Evolutionary conservation across 2,329 filamentous ascomycete genomes (phyloP), one percentile per base, ranked within the genome.

Genomic region (Ceratocystis papillata): DNA sequence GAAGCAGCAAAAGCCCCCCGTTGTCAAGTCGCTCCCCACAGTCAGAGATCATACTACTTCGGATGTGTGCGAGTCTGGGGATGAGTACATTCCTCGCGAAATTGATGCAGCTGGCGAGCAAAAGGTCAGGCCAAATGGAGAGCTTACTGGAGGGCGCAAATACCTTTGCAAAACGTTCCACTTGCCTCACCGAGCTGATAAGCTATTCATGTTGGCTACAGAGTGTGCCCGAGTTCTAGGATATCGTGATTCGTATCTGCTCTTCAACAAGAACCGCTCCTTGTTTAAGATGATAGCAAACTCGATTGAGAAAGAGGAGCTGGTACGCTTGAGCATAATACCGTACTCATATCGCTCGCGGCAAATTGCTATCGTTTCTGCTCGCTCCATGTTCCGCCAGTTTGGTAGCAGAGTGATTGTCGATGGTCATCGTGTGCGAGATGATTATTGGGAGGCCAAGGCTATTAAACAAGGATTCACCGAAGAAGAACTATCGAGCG

Each of bases 381-480:
- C 94, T 37, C 86, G 90, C 70, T 97, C 93, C 71, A 99, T 99
- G 94, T 99, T 97, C 76, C 87, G 94, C 55, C 94, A 99, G 75
- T 99, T 99, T 75, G 94, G 94, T 62, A 96, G 92, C 75, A 84
- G 94, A 69, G 88, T 99, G 64, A 94, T 99, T 69, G 85, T 89
- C 45, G 89, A 92, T 72, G 94, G 94, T 44, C 84, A 93, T 69
- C 83, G 94, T 67, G 94, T 99, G 53, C 87, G 94, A 62, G 94
- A 99, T 76, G 94, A 99, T 74, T 99, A 99, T 76, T 99, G 94
- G 94, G 94, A 97, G 76, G 89, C 87, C 73, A 97, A 97, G 77
- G 94, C 94, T 6, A 83, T 89, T 61, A 99, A 97, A 77, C 94
- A 99, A 76, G 94, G 94, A 10, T 99, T 99, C 74, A 99, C 94